These are phyloP conservation scores for Udeniomyces megalosporus DNA, from an alignment of 768 basidiomycete genomes.

Conservation along the genomic window DNA sequence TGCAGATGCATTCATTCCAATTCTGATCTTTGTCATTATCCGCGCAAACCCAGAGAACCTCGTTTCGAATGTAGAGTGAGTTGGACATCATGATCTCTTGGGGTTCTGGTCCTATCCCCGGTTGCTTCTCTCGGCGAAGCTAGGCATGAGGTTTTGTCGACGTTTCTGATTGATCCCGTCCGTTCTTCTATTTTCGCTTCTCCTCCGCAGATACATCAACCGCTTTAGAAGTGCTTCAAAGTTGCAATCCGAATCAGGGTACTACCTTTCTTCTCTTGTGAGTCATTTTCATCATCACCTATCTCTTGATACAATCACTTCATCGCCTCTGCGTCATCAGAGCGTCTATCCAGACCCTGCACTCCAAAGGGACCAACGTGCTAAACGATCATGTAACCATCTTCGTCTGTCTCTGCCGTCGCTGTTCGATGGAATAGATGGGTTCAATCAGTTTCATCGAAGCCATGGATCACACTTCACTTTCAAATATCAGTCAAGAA, in stretches of 20 bases:
- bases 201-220: slow-evolving; percentile 61
- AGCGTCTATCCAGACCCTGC: no score
- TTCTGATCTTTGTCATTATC: slow-evolving; percentile 83
- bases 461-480: slow-evolving; percentile 85
- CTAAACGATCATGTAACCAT: no score
- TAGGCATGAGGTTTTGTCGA: no score
- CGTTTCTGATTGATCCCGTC: neutral
- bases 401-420: no score
- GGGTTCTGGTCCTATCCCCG: no score
- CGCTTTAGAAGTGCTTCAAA: slow-evolving; percentile 81
- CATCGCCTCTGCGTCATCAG: no score
- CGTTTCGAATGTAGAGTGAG: slow-evolving; percentile 83
- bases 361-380: no score
- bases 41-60: slow-evolving; percentile 88
- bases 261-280: slow-evolving; percentile 89
- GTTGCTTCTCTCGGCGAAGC: no score
- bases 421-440: slow-evolving; percentile 41
- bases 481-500: slow-evolving; percentile 84
- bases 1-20: slow-evolving; percentile 86
- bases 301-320: no score
- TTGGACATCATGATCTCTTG: no score
- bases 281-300: no score
- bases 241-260: slow-evolving; percentile 86
- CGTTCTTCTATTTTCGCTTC: neutral
- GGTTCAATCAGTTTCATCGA: slow-evolving; percentile 96